These are phyloP conservation scores for Diatrype stigma DNA, from an alignment of 2,329 filamentous ascomycete genomes.

Conservation along the genomic window DNA sequence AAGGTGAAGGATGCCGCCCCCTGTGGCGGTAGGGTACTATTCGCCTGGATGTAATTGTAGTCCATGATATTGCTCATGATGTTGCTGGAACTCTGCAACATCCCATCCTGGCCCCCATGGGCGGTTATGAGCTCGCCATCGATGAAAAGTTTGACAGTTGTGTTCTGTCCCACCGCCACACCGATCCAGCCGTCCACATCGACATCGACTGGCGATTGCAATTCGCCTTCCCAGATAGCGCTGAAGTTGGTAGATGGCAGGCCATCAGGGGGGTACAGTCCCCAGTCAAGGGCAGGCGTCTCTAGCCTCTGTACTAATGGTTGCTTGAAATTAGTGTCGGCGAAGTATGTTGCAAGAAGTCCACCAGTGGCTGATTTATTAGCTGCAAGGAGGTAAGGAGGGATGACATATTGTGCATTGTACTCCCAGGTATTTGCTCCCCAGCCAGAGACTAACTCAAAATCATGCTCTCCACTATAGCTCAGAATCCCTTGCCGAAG, in stretches of 20 bases:
- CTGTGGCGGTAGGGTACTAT: constrained; percentile 32
- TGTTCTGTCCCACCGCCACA: constrained; percentile 36
- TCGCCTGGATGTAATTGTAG: constrained; percentile 30
- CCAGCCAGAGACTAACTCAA: constrained; percentile 36
- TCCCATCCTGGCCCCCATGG: constrained; percentile 19
- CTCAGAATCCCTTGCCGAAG: constrained; percentile 32
- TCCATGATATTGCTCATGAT: constrained; percentile 38
- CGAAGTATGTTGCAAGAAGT: constrained; percentile 36
- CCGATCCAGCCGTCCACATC: constrained; percentile 39
- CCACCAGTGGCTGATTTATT: constrained; percentile 34
- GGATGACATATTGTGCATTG: constrained; percentile 39
- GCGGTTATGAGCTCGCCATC: constrained; percentile 25
- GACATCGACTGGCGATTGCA: constrained; percentile 32
- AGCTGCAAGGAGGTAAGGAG: constrained; percentile 34
- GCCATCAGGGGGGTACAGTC: constrained; percentile 37
- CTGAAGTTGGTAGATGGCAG: constrained; percentile 42
- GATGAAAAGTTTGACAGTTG: constrained; percentile 34
- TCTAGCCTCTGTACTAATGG: constrained; percentile 28
- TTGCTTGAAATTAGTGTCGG: constrained; percentile 33
- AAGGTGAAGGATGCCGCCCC: constrained; percentile 35
- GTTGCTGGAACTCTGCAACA: constrained; percentile 23
- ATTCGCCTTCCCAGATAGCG: constrained; percentile 36
- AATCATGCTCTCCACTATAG: constrained; percentile 20
- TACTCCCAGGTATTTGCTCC: constrained; percentile 41
- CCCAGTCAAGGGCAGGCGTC: constrained; percentile 38